phyloP scores from a whole-genome alignment of 2,329 filamentous ascomycete genomes.

The Xenosphaeropsis pyriputrescens region DNA sequence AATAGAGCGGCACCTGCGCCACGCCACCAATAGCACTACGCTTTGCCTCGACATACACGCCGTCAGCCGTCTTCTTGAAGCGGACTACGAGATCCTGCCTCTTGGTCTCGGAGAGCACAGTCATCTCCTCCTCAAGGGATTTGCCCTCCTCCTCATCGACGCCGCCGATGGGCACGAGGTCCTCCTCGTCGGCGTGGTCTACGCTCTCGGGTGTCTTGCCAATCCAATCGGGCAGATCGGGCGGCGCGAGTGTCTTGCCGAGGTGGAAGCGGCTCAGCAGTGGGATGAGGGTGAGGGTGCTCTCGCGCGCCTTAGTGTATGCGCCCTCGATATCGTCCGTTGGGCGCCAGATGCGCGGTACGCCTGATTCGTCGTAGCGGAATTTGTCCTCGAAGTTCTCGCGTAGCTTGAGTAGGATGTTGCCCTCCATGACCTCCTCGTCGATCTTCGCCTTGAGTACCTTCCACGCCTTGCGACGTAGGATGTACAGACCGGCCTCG shows the following conservation, averaged over 20 bases:
- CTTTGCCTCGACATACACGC: constrained; percentile 96
- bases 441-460: constrained; percentile 83
- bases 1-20: constrained; percentile 86
- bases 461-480: constrained; percentile 89
- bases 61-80: constrained; percentile 97
- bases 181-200: constrained; percentile 77
- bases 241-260: constrained; percentile 56
- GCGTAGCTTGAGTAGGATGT: constrained; percentile 82
- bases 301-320: constrained; percentile 85
- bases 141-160: constrained; percentile 92
- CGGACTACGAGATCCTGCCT: constrained; percentile 81
- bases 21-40: constrained; percentile 91
- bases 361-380: constrained; percentile 88
- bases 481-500: constrained; percentile 79
- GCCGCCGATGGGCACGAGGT: constrained; percentile 76
- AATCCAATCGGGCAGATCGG: constrained; percentile 75
- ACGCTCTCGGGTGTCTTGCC: constrained; percentile 61
- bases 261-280: constrained; percentile 76
- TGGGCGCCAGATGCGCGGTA: constrained; percentile 91
- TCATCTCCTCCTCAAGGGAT: constrained; percentile 92
- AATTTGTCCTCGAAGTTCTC: constrained; percentile 99
- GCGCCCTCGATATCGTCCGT: constrained; percentile 94
- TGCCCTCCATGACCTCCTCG: constrained; percentile 96
- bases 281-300: constrained; percentile 80
- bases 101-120: constrained; percentile 79